phyloP scores from a whole-genome alignment of 768 basidiomycete species.

The Exsudoporus frostii region DNA sequence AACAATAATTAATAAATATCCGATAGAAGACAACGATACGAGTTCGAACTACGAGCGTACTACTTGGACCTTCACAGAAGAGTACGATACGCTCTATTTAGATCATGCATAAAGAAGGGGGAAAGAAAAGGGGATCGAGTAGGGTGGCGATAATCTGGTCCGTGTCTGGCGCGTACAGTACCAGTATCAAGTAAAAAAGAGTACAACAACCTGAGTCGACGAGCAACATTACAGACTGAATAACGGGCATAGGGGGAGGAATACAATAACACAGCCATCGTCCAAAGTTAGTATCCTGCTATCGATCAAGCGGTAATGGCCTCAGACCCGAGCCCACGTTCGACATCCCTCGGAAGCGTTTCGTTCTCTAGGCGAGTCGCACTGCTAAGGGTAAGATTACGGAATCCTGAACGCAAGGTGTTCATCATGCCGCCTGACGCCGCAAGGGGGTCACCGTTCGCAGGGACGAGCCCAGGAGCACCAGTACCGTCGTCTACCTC shows the following conservation, averaged over 20 bases:
- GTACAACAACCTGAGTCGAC: neutral
- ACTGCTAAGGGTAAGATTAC: constrained; percentile 20
- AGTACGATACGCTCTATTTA: neutral
- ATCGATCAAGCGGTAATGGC: constrained; percentile 8
- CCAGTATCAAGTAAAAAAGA: neutral
- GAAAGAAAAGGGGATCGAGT: neutral
- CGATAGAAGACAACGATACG: neutral
- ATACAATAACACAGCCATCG: neutral
- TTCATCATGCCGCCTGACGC: constrained; percentile 20
- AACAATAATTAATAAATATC: too few relatives aligned
- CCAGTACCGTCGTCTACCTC: neutral
- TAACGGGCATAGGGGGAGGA: neutral
- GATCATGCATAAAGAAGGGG: neutral
- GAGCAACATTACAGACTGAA: neutral
- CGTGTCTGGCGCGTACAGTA: neutral
- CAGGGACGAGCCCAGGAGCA: neutral
- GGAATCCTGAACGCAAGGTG: constrained; percentile 26
- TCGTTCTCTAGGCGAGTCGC: constrained; percentile 19
- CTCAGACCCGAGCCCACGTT: constrained; percentile 20
- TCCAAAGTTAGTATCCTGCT: neutral
- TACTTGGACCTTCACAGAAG: neutral
- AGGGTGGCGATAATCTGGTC: neutral
- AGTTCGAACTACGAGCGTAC: neutral
- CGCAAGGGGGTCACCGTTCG: constrained; percentile 12
- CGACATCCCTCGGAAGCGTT: constrained; percentile 30